Conservation (phyloP, 1,284 basidiomycete genomes). For the Cryptococcus deneoformans region DNA sequence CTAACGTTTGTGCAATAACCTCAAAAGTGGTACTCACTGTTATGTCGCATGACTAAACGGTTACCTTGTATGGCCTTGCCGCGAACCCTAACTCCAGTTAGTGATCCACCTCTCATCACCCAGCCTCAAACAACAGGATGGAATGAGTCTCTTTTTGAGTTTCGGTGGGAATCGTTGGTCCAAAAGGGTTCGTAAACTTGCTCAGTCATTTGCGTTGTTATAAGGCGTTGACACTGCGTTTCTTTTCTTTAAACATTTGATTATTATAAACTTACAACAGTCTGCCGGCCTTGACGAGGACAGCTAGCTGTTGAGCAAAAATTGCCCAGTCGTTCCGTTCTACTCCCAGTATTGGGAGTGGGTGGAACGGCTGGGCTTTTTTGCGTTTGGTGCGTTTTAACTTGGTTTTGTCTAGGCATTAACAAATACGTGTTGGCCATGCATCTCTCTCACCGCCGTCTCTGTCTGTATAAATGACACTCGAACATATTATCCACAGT, state of each 20-base stretch:
- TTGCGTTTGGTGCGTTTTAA: conserved; percentile 3
- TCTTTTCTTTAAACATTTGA: conserved; percentile 1
- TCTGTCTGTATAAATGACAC: too few species aligned
- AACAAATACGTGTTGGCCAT: background rate
- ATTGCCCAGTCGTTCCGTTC: conserved; percentile 16
- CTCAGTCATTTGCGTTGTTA: conserved; percentile 2
- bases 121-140: conserved; percentile 1
- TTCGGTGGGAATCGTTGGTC: too few species aligned
- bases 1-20: background rate
- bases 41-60: background rate
- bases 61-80: background rate
- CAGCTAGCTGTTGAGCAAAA: conserved; percentile 18
- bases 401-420: background rate
- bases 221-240: conserved; percentile 18
- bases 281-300: conserved; percentile 18
- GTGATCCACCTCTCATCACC: background rate
- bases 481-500: too few species aligned
- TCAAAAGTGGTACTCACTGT: background rate
- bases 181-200: conserved; percentile 19
- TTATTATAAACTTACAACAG: conserved; percentile 12
- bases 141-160: too few species aligned
- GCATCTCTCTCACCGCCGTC: background rate
- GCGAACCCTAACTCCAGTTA: conserved; percentile 7
- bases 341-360: conserved; percentile 6
- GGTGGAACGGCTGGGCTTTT: conserved; percentile 21